Base-by-base conservation (phyloP, 805 yeast genomes). In the Candida endomychidarum region DNA sequence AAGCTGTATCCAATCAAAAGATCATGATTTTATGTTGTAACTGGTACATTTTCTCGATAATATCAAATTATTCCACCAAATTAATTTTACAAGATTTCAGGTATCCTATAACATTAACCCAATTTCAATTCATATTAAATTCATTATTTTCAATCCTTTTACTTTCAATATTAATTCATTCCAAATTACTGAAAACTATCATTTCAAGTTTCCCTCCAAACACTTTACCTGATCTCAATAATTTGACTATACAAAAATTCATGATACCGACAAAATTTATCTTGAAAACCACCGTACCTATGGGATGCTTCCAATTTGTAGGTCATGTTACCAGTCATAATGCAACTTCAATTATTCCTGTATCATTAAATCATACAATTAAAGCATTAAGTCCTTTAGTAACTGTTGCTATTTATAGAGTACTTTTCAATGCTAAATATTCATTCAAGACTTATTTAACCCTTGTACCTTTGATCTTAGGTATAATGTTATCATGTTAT, bases 311-410 rank as follows among this genome's bases (percentile, higher is more conserved):
- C 65, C 98, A 91, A 67, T 86, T 91, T 50, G 69, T 83, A 15
- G 99, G 98, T 15, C 98, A 91, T 61, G 80, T 90, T 46, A 78
- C 95, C 10, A 79, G 95, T 6, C 96, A 90, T 58, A 85, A 86
- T 56, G 91, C 98, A n/a, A 89, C 96, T 2, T 77, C 90, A 2
- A 61, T 86, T 45, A 86, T 93, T 37, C 96, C 96, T 0, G 96
- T 93, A n/a, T 86, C 96, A 4, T 66, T 90, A 48, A 97, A 93
- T 15, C 97, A 91, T 60, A 89, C 97, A 7, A 81, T 91, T 51
- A 93, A 93, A 65, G 93, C 96, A 2, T 68, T 91, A 26, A 83
- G 95, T 22, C 99, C 99, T 2, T 70, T 91, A 18, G 77, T 87
- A 35, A 91, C 98, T 0, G 97, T 93, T 9, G 60, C 79, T 21